Base-by-base conservation (phyloP, 805 yeast species). In the Candida schatavii region DNA sequence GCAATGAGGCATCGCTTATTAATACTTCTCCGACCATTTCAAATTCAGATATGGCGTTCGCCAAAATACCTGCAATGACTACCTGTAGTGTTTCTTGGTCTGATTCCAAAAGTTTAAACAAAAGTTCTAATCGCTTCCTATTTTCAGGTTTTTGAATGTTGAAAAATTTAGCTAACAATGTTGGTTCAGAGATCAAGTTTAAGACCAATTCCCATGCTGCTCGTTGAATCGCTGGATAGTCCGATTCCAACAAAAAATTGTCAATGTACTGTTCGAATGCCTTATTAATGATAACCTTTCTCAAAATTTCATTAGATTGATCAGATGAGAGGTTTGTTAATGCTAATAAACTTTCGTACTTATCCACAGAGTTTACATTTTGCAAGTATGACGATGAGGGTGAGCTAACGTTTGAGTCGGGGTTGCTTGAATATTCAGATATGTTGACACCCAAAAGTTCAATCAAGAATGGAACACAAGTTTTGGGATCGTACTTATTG, bases 261-360 rank as follows among this genome's bases (percentile, higher is more conserved):
- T 76, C 70, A 15, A 77, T 56, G 37, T 52, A 56, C 45, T 74
- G 78, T 11, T 83, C 66, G 21, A 66, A 67, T 0, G 68, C 50
- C 75, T 81, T 78, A 37, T 70, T 63, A 5, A 64, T 56, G 3
- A 65, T 57, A 35, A 62, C 57, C 4, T 71, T 62, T 10, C 58
- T 65, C 21, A 72, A 61, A 7, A 72, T 69, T 27, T 69, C 59
- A 11, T 58, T 59, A 3, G 68, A 64, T 9, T 66, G 66, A 2
- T 70, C 45, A 0, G 87, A 71, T 0, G 88, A 76, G 5, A 83
- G 48, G 57, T 85, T 86, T 1, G 91, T 85, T 22, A 85, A 66
- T 0, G 90, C 87, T 18, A 82, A 54, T 30, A 86, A 61, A 0
- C 81, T 65, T 50, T 81, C 84, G 48, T 73, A 75, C 17, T 73